Conservation (phyloP, 495 filamentous ascomycete species). For the Parachaetomium inaequale region DNA sequence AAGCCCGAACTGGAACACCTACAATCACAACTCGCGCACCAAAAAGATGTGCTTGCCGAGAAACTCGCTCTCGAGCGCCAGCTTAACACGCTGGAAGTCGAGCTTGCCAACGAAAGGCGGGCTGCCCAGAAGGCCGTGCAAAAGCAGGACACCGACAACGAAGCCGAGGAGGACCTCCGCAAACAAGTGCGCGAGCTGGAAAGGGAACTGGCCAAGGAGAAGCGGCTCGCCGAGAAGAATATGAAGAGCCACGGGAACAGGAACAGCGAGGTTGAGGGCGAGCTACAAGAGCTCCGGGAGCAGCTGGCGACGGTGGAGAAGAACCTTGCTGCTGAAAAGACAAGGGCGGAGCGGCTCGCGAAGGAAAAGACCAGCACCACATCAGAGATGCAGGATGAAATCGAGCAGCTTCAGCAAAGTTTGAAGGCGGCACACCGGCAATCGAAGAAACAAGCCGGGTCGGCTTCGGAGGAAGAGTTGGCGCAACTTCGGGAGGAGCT, state of each 20-base stretch:
- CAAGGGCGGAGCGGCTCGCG: slow-evolving; percentile 26
- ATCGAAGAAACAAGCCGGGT: slow-evolving; percentile 41
- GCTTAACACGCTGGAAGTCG: slow-evolving; percentile 68
- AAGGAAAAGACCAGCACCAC: slow-evolving; percentile 30
- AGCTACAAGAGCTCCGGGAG: slow-evolving; percentile 33
- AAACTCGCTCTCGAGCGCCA: slow-evolving; percentile 73
- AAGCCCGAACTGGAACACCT: slow-evolving; percentile 79
- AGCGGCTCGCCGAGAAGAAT: slow-evolving; percentile 32
- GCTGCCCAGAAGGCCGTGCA: slow-evolving; percentile 57
- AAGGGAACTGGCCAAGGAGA: slow-evolving; percentile 54
- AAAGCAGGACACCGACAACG: slow-evolving; percentile 44
- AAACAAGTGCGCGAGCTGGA: slow-evolving; percentile 46
- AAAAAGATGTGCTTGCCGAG: slow-evolving; percentile 64
- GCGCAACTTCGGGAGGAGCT: slow-evolving; percentile 39
- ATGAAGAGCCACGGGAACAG: slow-evolving; percentile 30
- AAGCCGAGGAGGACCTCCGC: slow-evolving; percentile 46
- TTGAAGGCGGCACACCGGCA: slow-evolving; percentile 55
- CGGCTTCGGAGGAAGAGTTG: slow-evolving; percentile 29
- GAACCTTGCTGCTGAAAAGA: slow-evolving; percentile 39
- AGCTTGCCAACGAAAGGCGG: slow-evolving; percentile 74
- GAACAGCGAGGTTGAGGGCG: slow-evolving; percentile 34
- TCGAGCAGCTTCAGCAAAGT: slow-evolving; percentile 42
- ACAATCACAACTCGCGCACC: slow-evolving; percentile 60
- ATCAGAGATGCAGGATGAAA: slow-evolving; percentile 36
- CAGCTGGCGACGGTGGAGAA: slow-evolving; percentile 24